Evolutionary conservation across 441 rosid species (phyloP), one percentile per base, ranked within the genome.

Genomic region (Arabidopsis hybrid): DNA sequence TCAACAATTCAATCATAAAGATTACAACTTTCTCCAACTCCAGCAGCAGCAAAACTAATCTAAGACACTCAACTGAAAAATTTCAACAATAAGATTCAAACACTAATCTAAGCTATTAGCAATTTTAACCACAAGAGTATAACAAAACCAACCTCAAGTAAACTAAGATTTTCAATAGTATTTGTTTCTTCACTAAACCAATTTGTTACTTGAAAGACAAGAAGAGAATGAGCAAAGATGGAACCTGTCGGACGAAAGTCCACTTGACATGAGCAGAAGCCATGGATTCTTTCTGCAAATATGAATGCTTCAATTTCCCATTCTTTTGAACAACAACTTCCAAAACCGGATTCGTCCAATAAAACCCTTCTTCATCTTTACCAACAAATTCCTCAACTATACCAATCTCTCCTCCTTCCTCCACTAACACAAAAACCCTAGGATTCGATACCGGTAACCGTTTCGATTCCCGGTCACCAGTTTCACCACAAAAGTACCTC

Each of bases 201-300:
- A 12, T 17, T 12, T 1, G 21, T 36, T 6, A 43, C 29, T 9
- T 0, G 4, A 36, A 46, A 46, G 18, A 40, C 49, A 60, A 68
- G 53, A 76, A 42, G 51, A 58, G 32, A 50, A 76, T 43, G 12
- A 63, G 16, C 42, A 63, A 73, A 29, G 2, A 1, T 14, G 73
- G 1, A 34, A 94, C 97, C 93, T 94, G 97, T 63, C 80, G 83
- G 36, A 92, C 92, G 0, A 85, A 85, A 80, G 95, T 94, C 99
- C 97, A 94, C 80, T 94, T 94, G 62, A 85, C 82, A 80, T 92
- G 99, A 63, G 91, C 97, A 75, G 97, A 78, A 86, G 69, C 79
- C 65, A 77, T 62, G 29, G 97, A 94, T 71, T 92, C 97, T 63
- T 72, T 86, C 83, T 94, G 99, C 67, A 94, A 62, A 74, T 92